phyloP scores from a whole-genome alignment of 345 rosid species.

The Populus pruinosa region DNA sequence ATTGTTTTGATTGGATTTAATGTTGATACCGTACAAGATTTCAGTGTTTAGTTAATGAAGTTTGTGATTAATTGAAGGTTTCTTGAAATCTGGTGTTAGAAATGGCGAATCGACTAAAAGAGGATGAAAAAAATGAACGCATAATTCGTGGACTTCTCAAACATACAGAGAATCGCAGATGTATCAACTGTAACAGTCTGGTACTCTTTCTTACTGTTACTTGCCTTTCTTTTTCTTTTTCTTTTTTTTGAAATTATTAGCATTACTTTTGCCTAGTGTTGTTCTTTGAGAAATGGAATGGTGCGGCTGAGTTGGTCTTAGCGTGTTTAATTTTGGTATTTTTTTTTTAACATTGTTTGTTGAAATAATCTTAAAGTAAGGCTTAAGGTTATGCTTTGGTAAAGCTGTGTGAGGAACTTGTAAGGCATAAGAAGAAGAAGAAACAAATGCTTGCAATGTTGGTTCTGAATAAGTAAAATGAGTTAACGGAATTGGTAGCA shows the following conservation, averaged over 20 bases:
- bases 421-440: background rate
- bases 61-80: background rate
- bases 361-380: background rate
- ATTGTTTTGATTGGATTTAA: background rate
- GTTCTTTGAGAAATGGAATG: too few relatives aligned
- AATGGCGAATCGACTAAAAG: slow-evolving; percentile 74
- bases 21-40: background rate
- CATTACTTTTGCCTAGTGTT: too few relatives aligned
- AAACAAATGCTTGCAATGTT: background rate
- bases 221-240: background rate
- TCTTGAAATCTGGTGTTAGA: background rate
- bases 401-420: background rate
- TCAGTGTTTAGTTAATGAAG: background rate
- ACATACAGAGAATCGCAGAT: slow-evolving; percentile 75
- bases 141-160: slow-evolving; percentile 85
- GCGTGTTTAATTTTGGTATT: background rate
- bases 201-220: slow-evolving; percentile 34
- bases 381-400: background rate
- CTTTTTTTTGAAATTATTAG: background rate
- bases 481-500: background rate
- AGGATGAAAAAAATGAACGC: slow-evolving; percentile 83
- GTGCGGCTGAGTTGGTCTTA: background rate
- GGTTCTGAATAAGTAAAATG: background rate
- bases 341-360: background rate
- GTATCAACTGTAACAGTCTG: slow-evolving; percentile 91